Percentiles rank a stretch among this genome's conserved stretches.
These are phyloP conservation scores for Bipolaris zeicola DNA, from an alignment of 2,329 filamentous ascomycete species.

Conservation along the genomic window DNA sequence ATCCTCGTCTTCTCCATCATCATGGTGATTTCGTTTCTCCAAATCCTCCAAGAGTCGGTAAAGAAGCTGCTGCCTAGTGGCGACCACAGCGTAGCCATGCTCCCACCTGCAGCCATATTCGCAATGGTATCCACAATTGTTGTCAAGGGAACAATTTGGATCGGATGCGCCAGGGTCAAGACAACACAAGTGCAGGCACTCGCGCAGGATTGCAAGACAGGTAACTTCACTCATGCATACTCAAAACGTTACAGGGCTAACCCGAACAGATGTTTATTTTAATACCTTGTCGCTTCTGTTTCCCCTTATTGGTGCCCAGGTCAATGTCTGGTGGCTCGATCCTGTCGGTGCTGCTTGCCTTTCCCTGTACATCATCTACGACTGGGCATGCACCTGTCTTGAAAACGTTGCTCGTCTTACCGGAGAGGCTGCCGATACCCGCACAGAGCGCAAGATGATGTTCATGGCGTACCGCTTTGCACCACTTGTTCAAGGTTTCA, in stretches of 20 bases:
- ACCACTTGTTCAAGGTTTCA: slow-evolving; percentile 60
- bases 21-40: slow-evolving; percentile 67
- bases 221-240: not conserved
- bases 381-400: slow-evolving; percentile 68
- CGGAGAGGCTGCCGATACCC: slow-evolving; percentile 61
- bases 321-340: slow-evolving; percentile 71
- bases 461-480: slow-evolving; percentile 65
- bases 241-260: not conserved
- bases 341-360: slow-evolving; percentile 65
- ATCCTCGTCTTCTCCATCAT: slow-evolving; percentile 67
- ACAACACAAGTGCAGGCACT: slow-evolving; percentile 69
- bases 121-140: slow-evolving; percentile 64
- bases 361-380: slow-evolving; percentile 70
- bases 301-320: slow-evolving; percentile 64
- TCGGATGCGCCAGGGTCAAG: slow-evolving; percentile 64
- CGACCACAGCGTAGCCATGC: slow-evolving; percentile 55
- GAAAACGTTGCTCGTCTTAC: slow-evolving; percentile 65
- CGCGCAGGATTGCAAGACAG: slow-evolving; percentile 64
- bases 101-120: slow-evolving; percentile 61
- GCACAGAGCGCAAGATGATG: slow-evolving; percentile 61
- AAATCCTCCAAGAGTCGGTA: slow-evolving; percentile 66
- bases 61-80: slow-evolving; percentile 60
- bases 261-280: slow-evolving; percentile 64
- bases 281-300: slow-evolving; percentile 68
- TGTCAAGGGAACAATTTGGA: slow-evolving; percentile 65